Base-by-base conservation (phyloP, 768 basidiomycete species). In the Naganishia randhawae region DNA sequence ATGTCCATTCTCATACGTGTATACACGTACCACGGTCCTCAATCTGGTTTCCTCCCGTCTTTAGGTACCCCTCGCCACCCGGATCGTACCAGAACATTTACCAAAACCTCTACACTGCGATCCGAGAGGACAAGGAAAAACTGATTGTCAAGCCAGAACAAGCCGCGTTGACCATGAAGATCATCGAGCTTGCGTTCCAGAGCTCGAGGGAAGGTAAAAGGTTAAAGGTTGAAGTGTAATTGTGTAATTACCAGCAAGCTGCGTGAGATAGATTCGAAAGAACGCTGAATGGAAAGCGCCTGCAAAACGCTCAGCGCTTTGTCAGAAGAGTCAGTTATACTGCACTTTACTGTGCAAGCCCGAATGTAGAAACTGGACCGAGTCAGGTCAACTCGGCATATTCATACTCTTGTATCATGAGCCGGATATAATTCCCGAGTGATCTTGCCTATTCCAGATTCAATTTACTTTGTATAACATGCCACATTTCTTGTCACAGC, bases 111-210 rank as follows among this genome's bases (percentile, higher is more conserved):
- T 69, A 65, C 70, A 72, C 76, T 6, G 73, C 75, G 25, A 77
- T 78, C 50, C 42, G 63, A 8, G 50, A 63, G 29, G 73, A 76
- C 48, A 61, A 33, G 53, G 83, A 81, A 8, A 83, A 84, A 61
- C 83, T 83, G 39, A 83, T 82, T 8, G 85, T 92, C 50, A 89
- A 86, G 77, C 91, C 89, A 84, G 85, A 86, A 72, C 86, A 92
- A 76, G 86, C 89, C 0, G 84, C 85, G 10, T 79, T 83, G 8
- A 88, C 89, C 10, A 86, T 93, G 71, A 85, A 89, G 80, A 83
- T 93, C 76, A 85, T 92, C 72, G 89, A 92, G 79, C 81, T 89
- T 11, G 89, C 88, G 9, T 82, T 85, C 75, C 78, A 84, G 78
- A 89, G 88, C 71, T 84, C 88, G 16, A 83, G 79, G 71, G 86